Base-by-base conservation (phyloP, 2,329 filamentous ascomycete species). In the Boeremia lycopersici region DNA sequence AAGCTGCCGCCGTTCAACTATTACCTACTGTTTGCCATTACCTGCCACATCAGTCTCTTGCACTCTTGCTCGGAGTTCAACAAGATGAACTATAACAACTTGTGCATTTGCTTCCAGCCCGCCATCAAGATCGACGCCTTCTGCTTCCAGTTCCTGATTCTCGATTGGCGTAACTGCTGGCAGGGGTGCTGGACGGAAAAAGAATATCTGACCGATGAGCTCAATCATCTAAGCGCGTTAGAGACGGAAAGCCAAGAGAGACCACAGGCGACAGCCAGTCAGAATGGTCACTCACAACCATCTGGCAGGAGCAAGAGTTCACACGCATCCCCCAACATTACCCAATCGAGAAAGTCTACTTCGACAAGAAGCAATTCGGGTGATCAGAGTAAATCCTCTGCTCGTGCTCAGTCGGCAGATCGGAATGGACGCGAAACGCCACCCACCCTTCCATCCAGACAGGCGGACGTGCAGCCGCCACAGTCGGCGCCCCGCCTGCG, bases 1-100 rank as follows among this genome's bases (percentile, higher is more conserved):
- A 93, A 91, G 65, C 82, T 98, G n/a, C 90, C 93, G 6, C 93
- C 93, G 0, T 97, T 95, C 81, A 96, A 97, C 77, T 98, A 98
- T 77, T 97, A 98, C 71, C 88, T 98, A 12, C 86, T 98, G 6
- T 98, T 98, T 73, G 93, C 93, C 67, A 96, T 97, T 65, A 98
- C 93, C 30, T 97, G 93, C 76, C 93, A 98, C 69, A 86, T 98
- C 43, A 96, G 92, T 67, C 84, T 97, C 25, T 83, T 98, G 9
- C 87, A 96, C 64, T 92, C 91, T 1, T 93, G 96, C 74, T 89
- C 92, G 23, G 91, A 96, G 61, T 93, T 93, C 80, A 98, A 97
- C 83, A 96, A 96, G 79, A 98, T 98, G 93, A 91, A 96, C 72
- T 96, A 93, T 72, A 87, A 91, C 70, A 97, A 97, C 63, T 81